These are phyloP conservation scores for Tetrapisispora namnaoensis DNA, from an alignment of 805 yeast species.

Conservation along the genomic window DNA sequence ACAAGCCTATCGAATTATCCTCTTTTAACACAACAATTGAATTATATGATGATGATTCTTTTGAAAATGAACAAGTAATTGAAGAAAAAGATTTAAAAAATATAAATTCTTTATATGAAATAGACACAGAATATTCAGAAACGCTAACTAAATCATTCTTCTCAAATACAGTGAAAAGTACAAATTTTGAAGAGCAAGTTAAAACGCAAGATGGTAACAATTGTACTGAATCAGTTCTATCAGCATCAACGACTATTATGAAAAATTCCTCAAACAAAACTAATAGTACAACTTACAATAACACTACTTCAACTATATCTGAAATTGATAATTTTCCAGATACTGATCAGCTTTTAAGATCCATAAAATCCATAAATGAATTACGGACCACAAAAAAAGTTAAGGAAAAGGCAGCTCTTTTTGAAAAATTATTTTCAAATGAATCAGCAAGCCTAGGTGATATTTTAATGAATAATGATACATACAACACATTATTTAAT, in stretches of 20 bases:
- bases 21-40: not conserved
- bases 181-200: conserved; percentile 1
- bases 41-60: not conserved
- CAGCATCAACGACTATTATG: not conserved
- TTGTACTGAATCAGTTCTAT: conserved; percentile 6
- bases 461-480: conserved; percentile 8
- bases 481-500: conserved; percentile 1
- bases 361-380: conserved; percentile 16
- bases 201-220: not conserved
- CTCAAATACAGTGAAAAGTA: conserved; percentile 16
- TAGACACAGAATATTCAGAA: conserved; percentile 16
- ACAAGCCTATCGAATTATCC: not conserved
- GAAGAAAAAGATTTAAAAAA: not conserved
- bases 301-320: not conserved
- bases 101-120: not conserved
- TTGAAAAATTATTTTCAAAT: conserved; percentile 20
- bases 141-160: conserved; percentile 19
- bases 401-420: conserved; percentile 25
- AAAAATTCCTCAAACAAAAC: not conserved
- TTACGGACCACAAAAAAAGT: conserved; percentile 26
- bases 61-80: not conserved
- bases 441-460: conserved; percentile 1
- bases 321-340: conserved; percentile 1
- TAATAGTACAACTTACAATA: not conserved
- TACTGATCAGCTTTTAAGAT: conserved; percentile 2